Evolutionary conservation across 805 yeast species (phyloP).

Genomic region (Hanseniaspora guilliermondii): DNA sequence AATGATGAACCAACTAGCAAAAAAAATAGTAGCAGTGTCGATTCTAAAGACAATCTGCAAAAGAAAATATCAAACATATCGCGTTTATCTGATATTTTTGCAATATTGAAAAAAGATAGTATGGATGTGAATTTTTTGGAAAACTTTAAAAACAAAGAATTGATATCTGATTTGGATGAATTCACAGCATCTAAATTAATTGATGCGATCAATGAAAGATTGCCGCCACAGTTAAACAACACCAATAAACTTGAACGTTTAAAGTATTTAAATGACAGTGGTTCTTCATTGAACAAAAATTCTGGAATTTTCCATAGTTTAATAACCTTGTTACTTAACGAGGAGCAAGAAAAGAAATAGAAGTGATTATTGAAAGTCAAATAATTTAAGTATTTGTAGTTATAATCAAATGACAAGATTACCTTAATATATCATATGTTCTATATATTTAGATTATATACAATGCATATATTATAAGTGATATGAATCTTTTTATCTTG

Average conservation of each 20-base stretch:
- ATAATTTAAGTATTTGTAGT: not conserved
- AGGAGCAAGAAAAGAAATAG: not conserved
- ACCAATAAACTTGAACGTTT: not conserved
- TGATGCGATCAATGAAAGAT: slow-evolving; percentile 71
- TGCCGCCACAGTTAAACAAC: slow-evolving; percentile 71
- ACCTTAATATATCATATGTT: not conserved
- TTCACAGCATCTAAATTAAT: slow-evolving; percentile 76
- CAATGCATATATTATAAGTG: not conserved
- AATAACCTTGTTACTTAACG: not conserved
- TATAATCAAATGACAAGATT: no score
- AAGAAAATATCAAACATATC: slow-evolving; percentile 93
- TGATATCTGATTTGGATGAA: slow-evolving; percentile 31
- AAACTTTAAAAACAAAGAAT: not conserved
- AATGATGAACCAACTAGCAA: slow-evolving; percentile 20
- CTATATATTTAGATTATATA: not conserved
- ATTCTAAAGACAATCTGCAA: slow-evolving; percentile 36
- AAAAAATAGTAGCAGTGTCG: not conserved
- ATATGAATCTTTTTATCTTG: no score
- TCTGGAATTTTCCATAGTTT: slow-evolving; percentile 3
- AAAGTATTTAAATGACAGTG: slow-evolving; percentile 1
- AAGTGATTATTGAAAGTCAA: not conserved
- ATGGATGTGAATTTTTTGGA: slow-evolving; percentile 71
- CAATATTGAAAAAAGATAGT: slow-evolving; percentile 73
- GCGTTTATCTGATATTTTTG: slow-evolving; percentile 86
- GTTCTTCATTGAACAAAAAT: not conserved